phyloP scores from a whole-genome alignment of 192 early-diverging fungal species.

The Rhizophagus prolifer region DNA sequence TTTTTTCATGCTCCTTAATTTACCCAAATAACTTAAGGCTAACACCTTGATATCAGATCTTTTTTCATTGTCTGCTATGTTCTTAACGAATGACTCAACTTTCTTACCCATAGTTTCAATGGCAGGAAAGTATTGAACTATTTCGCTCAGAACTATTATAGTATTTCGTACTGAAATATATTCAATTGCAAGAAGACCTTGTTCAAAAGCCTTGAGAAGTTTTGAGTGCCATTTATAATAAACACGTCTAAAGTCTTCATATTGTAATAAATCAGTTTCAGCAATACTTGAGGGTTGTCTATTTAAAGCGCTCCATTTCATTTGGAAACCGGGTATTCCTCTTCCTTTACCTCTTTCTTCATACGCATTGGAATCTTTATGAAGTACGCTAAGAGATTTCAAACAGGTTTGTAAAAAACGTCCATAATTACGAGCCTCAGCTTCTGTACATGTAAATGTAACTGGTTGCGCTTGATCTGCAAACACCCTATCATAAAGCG shows the following conservation, averaged over 20 bases:
- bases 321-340: conserved; percentile 68
- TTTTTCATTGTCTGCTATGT: conserved; percentile 55
- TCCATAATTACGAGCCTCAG: conserved; percentile 72
- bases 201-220: conserved; percentile 41
- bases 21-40: conserved; percentile 55
- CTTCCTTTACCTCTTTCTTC: conserved; percentile 53
- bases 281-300: conserved; percentile 36
- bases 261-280: conserved; percentile 51
- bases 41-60: conserved; percentile 73
- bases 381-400: conserved; percentile 56
- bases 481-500: conserved; percentile 66
- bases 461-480: conserved; percentile 27
- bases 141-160: conserved; percentile 67
- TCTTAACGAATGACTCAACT: conserved; percentile 44
- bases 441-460: conserved; percentile 59
- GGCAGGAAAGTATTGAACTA: conserved; percentile 62
- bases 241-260: conserved; percentile 61
- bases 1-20: conserved; percentile 35
- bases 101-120: conserved; percentile 54
- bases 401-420: conserved; percentile 64
- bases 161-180: conserved; percentile 75
- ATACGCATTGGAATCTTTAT: conserved; percentile 51
- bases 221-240: conserved; percentile 76
- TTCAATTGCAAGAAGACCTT: conserved; percentile 57
- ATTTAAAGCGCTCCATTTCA: conserved; percentile 53